Conservation (phyloP, 495 filamentous ascomycete species). For the Glarea lozoyensis region DNA sequence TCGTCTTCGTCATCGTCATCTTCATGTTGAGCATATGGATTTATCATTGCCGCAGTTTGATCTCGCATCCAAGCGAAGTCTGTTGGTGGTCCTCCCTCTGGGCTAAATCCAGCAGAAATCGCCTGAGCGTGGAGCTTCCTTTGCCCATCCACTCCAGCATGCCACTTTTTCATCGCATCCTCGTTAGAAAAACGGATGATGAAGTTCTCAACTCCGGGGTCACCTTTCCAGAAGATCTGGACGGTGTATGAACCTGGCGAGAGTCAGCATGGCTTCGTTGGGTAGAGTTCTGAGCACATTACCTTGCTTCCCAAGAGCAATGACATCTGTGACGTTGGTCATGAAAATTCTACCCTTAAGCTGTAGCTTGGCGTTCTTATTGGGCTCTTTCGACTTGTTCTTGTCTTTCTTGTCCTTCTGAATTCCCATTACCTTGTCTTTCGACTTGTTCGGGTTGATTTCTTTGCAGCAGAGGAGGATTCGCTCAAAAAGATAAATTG, state of each 20-base stretch:
- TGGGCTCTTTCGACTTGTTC: conserved; percentile 63
- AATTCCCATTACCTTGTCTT: conserved; percentile 48
- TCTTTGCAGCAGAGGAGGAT: conserved; percentile 98
- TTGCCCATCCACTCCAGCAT: conserved; percentile 50
- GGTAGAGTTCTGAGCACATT: conserved; percentile 19
- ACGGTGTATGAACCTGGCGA: conserved; percentile 74
- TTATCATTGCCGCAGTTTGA: conserved; percentile 51
- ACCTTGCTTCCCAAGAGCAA: conserved; percentile 79
- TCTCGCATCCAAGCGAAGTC: conserved; percentile 75
- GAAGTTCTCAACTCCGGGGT: conserved; percentile 93
- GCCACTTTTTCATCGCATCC: conserved; percentile 88
- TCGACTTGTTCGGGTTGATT: conserved; percentile 74
- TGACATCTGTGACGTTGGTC: conserved; percentile 94
- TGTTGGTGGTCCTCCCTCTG: conserved; percentile 29
- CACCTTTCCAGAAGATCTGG: conserved; percentile 98
- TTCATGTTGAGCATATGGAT: conserved; percentile 72
- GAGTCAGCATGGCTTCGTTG: conserved; percentile 16
- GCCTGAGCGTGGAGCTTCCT: conserved; percentile 35
- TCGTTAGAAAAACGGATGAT: conserved; percentile 87
- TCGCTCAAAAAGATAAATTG: conserved; percentile 92
- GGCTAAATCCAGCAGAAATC: conserved; percentile 11
- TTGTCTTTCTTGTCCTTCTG: conserved; percentile 63
- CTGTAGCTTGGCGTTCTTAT: conserved; percentile 68
- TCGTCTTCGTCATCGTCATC: conserved; percentile 68
- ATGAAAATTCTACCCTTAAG: conserved; percentile 98